These are phyloP conservation scores for Alternaria metachromatica DNA, from an alignment of 2,329 filamentous ascomycete species.

Conservation along the genomic window DNA sequence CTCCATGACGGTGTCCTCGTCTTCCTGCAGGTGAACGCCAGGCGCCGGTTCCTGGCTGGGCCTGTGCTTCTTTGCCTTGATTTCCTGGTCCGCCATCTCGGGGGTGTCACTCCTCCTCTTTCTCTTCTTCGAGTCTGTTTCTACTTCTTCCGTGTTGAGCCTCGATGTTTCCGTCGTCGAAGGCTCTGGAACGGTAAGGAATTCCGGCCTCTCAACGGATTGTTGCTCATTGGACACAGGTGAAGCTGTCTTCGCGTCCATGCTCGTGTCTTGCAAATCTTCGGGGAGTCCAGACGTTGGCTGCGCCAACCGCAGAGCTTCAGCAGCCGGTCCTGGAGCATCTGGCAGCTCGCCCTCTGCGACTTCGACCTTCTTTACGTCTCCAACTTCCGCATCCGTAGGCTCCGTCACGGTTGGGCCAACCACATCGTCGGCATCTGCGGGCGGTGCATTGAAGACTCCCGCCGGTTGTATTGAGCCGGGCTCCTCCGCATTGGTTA, in stretches of 20 bases:
- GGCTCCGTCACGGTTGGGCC: conserved; percentile 26
- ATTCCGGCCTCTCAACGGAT: conserved; percentile 42
- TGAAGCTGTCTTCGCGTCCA: conserved; percentile 25
- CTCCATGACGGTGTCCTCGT: conserved; percentile 41
- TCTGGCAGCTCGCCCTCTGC: conserved; percentile 23
- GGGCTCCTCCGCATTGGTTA: conserved; percentile 22
- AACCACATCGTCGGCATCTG: conserved; percentile 25
- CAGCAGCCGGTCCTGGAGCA: conserved; percentile 31
- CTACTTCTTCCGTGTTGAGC: conserved; percentile 46
- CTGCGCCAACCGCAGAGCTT: conserved; percentile 23
- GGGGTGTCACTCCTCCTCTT: conserved; percentile 52
- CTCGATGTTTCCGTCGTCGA: conserved; percentile 43
- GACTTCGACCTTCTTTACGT: conserved; percentile 2
- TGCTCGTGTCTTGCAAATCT: conserved; percentile 4
- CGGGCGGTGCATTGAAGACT: conserved; percentile 22
- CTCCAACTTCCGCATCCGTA: conserved; percentile 18
- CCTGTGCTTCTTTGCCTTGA: conserved; percentile 54
- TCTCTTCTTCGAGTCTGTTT: conserved; percentile 49
- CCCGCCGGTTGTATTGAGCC: conserved; percentile 21
- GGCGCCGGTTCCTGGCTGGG: conserved; percentile 43
- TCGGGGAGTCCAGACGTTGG: conserved; percentile 6
- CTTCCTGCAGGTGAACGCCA: conserved; percentile 39
- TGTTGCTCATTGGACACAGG: conserved; percentile 33
- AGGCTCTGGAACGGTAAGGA: conserved; percentile 31
- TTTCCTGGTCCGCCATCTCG: conserved; percentile 41